These are phyloP conservation scores for Hygrophorus russula DNA, from an alignment of 768 basidiomycete species.

Conservation along the genomic window DNA sequence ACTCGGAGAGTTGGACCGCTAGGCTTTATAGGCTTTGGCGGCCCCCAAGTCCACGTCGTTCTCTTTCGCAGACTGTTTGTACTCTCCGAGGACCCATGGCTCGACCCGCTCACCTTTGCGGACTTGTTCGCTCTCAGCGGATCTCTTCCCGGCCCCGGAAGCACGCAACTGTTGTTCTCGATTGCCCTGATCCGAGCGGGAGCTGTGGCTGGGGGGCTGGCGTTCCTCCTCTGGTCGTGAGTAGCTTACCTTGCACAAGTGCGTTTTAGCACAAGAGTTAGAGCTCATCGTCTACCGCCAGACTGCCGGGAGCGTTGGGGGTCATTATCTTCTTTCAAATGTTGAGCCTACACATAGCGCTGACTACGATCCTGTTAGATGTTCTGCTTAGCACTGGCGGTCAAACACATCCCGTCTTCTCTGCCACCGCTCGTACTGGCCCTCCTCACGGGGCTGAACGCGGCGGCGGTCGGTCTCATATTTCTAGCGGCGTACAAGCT, in stretches of 20 bases:
- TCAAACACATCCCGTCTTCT: conserved; percentile 26
- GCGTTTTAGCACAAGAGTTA: neutral
- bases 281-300: neutral
- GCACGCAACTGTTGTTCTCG: conserved; percentile 36
- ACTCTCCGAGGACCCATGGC: conserved; percentile 25
- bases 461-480: conserved; percentile 42
- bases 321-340: neutral
- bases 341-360: neutral
- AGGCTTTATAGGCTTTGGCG: conserved; percentile 37
- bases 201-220: neutral
- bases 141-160: conserved; percentile 37
- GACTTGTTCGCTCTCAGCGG: conserved; percentile 38
- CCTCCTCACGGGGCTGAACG: conserved; percentile 41
- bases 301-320: conserved; percentile 2
- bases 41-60: conserved; percentile 37
- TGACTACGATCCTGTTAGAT: conserved; percentile 18
- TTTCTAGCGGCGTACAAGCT: conserved; percentile 41
- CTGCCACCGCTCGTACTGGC: conserved; percentile 38
- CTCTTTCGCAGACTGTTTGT: conserved; percentile 31
- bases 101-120: conserved; percentile 31
- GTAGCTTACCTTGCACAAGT: neutral
- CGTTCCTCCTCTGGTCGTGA: conserved; percentile 1
- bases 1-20: conserved; percentile 24
- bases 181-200: conserved; percentile 16
- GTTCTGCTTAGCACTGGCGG: conserved; percentile 32